Conservation (phyloP, 2,329 filamentous ascomycete genomes). For the Sporothrix brunneoviolacea region DNA sequence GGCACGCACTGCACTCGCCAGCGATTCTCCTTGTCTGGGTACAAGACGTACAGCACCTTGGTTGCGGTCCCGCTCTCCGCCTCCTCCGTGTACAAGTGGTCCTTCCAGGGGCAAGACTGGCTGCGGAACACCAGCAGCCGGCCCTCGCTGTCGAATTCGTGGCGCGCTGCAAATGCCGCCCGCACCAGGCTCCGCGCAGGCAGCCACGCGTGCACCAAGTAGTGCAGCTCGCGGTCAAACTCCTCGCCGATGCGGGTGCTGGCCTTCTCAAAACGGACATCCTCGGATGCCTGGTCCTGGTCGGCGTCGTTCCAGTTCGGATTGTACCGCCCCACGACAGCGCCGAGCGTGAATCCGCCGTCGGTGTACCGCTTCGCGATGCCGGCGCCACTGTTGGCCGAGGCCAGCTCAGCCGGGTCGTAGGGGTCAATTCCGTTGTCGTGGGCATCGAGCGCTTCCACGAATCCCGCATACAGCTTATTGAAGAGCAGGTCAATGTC, state of each 20-base stretch:
- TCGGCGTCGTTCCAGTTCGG: conserved; percentile 68
- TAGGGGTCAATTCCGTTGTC: conserved; percentile 90
- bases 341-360: conserved; percentile 75
- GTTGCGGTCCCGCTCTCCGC: conserved; percentile 50
- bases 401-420: conserved; percentile 61
- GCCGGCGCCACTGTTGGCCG: conserved; percentile 44
- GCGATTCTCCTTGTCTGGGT: conserved; percentile 64
- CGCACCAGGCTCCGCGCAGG: conserved; percentile 68
- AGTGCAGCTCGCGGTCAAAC: conserved; percentile 74
- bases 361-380: conserved; percentile 78
- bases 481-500: conserved; percentile 71
- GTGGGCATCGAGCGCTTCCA: conserved; percentile 95
- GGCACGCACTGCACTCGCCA: conserved; percentile 96
- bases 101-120: conserved; percentile 86
- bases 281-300: conserved; percentile 66
- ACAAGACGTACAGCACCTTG: conserved; percentile 91
- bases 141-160: conserved; percentile 52
- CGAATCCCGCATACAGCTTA: conserved; percentile 87
- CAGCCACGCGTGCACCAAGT: conserved; percentile 72
- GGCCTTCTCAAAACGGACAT: conserved; percentile 70
- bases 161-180: conserved; percentile 64
- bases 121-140: conserved; percentile 73
- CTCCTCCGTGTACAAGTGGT: conserved; percentile 88
- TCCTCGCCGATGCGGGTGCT: conserved; percentile 82
- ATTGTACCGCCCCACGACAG: conserved; percentile 75